These are phyloP conservation scores for Sporobolomyces pararoseus DNA, from an alignment of 768 basidiomycete genomes.

Conservation along the genomic window DNA sequence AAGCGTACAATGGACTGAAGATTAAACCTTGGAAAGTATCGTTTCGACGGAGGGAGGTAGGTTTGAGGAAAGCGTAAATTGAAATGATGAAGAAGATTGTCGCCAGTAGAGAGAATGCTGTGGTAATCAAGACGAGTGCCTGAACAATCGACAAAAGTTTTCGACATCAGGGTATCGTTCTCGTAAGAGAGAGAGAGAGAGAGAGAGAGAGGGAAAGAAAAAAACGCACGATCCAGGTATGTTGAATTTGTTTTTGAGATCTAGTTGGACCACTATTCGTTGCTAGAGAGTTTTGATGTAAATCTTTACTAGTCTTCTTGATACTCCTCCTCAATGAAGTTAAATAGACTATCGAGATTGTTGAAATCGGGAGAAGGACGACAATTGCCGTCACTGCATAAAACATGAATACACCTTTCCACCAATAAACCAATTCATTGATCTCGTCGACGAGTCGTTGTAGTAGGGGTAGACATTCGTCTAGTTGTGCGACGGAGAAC, in stretches of 20 bases:
- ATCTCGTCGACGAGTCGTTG: neutral
- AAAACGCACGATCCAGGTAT: neutral
- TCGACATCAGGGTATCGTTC: neutral
- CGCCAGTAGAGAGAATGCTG: constrained; percentile 14
- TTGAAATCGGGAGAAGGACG: neutral
- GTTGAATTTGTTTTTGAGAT: neutral
- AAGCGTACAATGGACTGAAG: constrained; percentile 22
- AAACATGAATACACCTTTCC: constrained; percentile 11
- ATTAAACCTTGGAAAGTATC: neutral
- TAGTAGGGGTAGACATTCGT: constrained; percentile 1
- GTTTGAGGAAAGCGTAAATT: neutral
- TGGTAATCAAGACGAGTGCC: constrained; percentile 5
- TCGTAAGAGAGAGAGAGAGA: neutral
- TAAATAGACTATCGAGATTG: constrained; percentile 13
- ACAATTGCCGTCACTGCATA: constrained; percentile 1
- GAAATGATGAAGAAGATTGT: constrained; percentile 3
- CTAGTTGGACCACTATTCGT: neutral
- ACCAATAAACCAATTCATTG: neutral
- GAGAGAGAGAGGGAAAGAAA: neutral
- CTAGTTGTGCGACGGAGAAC: neutral
- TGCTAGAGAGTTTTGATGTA: neutral
- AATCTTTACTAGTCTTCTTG: neutral
- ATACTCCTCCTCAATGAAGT: neutral
- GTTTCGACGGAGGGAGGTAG: neutral
- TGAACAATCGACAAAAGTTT: neutral